Base-by-base conservation (phyloP, 441 rosid species). In the Eutrema salsugineum region DNA sequence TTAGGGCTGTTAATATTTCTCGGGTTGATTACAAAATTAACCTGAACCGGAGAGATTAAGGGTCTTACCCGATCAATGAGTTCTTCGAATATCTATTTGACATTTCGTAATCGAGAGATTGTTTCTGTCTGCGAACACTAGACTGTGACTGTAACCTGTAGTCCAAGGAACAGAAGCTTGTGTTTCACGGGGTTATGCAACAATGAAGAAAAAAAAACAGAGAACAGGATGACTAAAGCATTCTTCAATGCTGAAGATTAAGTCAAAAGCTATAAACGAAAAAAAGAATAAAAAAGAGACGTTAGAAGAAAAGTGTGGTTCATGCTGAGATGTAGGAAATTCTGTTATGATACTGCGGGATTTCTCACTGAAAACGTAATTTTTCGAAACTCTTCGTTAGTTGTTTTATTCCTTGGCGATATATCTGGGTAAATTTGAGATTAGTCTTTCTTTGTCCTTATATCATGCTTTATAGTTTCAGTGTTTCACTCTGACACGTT, bases 51-150 rank as follows among this genome's bases (percentile, higher is more conserved):
- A 57, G 28, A 50, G 55, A 65, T 16, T 70, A 70, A 43, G 40
- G 42, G 28, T 28, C 33, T 70, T 80, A 85, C 87, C 79, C 16
- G 16, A 58, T 47, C 43, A 68, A 67, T 30, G 20, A n/a, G 39
- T 60, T 42, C 43, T 16, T 46, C 43, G 19, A 9, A 43, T 35
- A 44, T 66, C 68, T 65, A 36, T 78, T 57, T 12, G 85, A 75
- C 92, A 85, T 83, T 32, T 65, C 7, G 58, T 14, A 50, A 50
- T 28, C 8, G 17, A 39, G 62, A 62, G 51, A 62, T 35, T 35
- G 33, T 44, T 15, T 43, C 8, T 33, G 59, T 19, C 12, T 28
- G 60, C 6, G 4, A 28, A 28, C 50, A 39, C 46, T 65, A 39
- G 16, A 30, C 16, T 5, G 9, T 15, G 22, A 33, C 19, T 36